Evolutionary conservation across 768 basidiomycete species (phyloP), one percentile per base, ranked within the genome.

Genomic region (Hypholoma sublateritium): DNA sequence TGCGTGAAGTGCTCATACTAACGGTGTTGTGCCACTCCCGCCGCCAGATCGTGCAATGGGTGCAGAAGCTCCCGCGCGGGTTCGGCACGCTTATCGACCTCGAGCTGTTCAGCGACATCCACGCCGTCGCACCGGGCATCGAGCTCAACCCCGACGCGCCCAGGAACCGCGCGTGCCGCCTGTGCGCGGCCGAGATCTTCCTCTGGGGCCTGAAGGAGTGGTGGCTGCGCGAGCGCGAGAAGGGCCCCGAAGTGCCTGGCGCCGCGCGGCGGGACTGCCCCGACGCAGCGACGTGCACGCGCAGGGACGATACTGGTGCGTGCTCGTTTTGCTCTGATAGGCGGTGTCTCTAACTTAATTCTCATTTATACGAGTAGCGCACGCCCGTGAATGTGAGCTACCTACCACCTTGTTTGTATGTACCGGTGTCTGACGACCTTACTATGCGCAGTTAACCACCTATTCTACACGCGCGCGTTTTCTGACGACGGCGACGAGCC

Each of bases 191-290:
- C 0, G 89, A 92, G 67, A 80, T 91, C 2, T 74, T 93, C 16
- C 73, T 92, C 2, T 89, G 84, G 77, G 91, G 91, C 11, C 65
- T 93, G 43, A 83, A 79, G 58, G 89, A 87, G 37, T 93, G 91
- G 91, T 93, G 91, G 90, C 72, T 92, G 34, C 76, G 87, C 49
- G 90, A 93, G 70, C 81, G 91, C 25, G 79, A 77, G 71, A 88
- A 85, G 63, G 90, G 82, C 60, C 68, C 88, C 51, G 85, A 85
- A 41, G 78, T 78, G 45, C 67, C 66, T 43, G 68, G 89, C n/a
- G 67, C 78, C 62, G 78, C 70, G n/a, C 77, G 89, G 37, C 82
- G 81, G 32, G 87, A 93, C 64, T 93, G 91, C 61, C 78, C 78
- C 9, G 79, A 88, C 6, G 88, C 87, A n/a, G 71, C 66, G 25